Evolutionary conservation across 1,284 basidiomycete species (phyloP), one percentile per base, ranked within the genome.

Genomic region (Ceratobasidium theobromae): DNA sequence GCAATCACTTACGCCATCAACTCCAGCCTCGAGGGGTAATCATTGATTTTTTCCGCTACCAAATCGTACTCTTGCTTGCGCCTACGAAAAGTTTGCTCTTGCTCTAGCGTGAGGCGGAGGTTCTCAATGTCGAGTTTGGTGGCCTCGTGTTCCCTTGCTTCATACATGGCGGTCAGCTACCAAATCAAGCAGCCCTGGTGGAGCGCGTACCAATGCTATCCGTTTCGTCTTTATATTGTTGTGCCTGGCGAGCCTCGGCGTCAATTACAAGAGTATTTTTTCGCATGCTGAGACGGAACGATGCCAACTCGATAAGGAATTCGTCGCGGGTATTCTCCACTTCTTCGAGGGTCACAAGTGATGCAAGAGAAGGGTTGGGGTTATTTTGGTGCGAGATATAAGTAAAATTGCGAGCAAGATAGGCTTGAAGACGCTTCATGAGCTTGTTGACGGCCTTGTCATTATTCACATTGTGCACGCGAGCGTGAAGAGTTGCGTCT

Each of bases 51-150:
- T 77, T 92, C 90, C 2, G 90, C 83, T 52, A 93, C 82, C 51
- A 82, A 77, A 76, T 93, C 89, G 73, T 93, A 93, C 72, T 93
- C 89, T 71, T 91, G 89, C 77, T 90, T 93, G 66, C 85, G 82
- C 68, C 80, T 80, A 48, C 90, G 82, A 65, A 86, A 78, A 72
- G 87, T 77, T 72, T 92, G 90, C 4, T 88, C 90, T 69, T 89
- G 84, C 71, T 91, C 89, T 62, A 93, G 75, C 2, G 84, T 80
- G 16, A 80, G 78, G 75, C 91, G 91, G 69, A 93, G 80, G 69
- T 88, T 84, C 71, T 86, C 84, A 67, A 93, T 91, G 72, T 92
- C 88, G 11, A 76, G 79, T 69, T 80, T 80, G 51, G 90, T 76
- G 16, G 79, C 81, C 18, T 79, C 83, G 71, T 88, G 87, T 71